phyloP scores from a whole-genome alignment of 1,139 yeast genomes.

The Candida dubliniensis region DNA sequence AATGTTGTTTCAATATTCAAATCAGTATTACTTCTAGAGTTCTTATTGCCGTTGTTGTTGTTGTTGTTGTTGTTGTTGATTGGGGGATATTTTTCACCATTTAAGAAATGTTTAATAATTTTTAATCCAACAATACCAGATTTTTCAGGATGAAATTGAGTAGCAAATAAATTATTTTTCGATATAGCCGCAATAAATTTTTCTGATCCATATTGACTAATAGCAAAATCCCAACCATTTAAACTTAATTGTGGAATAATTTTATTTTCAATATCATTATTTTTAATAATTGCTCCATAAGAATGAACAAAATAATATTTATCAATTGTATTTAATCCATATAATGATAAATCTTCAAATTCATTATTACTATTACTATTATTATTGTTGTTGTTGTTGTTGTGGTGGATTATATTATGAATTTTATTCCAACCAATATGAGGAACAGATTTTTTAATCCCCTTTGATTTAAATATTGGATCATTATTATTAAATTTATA shows the following conservation, averaged over 20 bases:
- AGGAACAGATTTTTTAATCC: conserved; percentile 72
- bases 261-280: conserved; percentile 25
- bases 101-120: conserved; percentile 70
- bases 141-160: conserved; percentile 97
- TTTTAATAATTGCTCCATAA: conserved; percentile 66
- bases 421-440: conserved; percentile 90
- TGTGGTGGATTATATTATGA: conserved; percentile 18
- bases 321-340: conserved; percentile 59
- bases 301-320: conserved; percentile 95
- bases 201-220: conserved; percentile 75
- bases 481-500: conserved; percentile 58
- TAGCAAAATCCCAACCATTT: conserved; percentile 78
- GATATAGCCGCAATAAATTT: conserved; percentile 80
- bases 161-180: conserved; percentile 80
- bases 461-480: conserved; percentile 24
- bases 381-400: no score
- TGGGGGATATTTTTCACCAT: conserved; percentile 42
- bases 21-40: no score
- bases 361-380: no score
- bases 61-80: conserved; percentile 18
- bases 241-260: conserved; percentile 28
- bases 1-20: conserved; percentile 44
- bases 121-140: conserved; percentile 87
- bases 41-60: conserved; percentile 11
- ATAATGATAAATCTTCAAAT: no score